A percentile compares a stretch with the other conserved stretches of the same genome.
Evolutionary conservation across 1,284 basidiomycete species (phyloP).

Genomic region (Tausonia pullulans): DNA sequence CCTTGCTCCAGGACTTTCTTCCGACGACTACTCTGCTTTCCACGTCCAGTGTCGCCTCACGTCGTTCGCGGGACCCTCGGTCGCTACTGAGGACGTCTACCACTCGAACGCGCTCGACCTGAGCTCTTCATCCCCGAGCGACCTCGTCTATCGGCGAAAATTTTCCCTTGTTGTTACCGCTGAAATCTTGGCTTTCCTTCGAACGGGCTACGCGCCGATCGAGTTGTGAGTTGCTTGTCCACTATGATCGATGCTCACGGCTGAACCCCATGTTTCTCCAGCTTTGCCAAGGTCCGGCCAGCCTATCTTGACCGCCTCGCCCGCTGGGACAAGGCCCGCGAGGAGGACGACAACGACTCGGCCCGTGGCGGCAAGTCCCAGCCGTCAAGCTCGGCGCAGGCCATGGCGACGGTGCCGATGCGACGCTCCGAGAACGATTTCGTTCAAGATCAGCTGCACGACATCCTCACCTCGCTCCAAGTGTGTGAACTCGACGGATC

Average conservation of each 20-base stretch:
- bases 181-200: constrained; percentile 60
- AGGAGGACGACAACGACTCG: constrained; percentile 26
- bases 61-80: constrained; percentile 59
- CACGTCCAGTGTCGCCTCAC: constrained; percentile 71
- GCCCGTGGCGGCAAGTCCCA: neutral
- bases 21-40: constrained; percentile 66
- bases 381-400: neutral
- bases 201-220: constrained; percentile 63
- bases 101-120: constrained; percentile 63
- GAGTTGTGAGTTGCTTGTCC: constrained; percentile 43
- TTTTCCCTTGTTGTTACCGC: constrained; percentile 65
- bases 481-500: constrained; percentile 75
- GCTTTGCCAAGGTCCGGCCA: constrained; percentile 62
- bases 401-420: constrained; percentile 43
- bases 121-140: constrained; percentile 55
- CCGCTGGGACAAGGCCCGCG: constrained; percentile 79
- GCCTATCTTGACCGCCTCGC: constrained; percentile 78
- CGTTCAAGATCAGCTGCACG: constrained; percentile 75
- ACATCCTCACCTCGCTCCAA: constrained; percentile 74
- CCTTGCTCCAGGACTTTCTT: constrained; percentile 47
- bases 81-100: constrained; percentile 68
- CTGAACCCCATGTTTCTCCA: too few species aligned
- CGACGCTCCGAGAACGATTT: constrained; percentile 85
- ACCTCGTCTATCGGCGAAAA: constrained; percentile 65
- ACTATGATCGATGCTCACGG: too few species aligned